phyloP scores from a whole-genome alignment of 2,329 filamentous ascomycete species.

The Colletotrichum sp. region DNA sequence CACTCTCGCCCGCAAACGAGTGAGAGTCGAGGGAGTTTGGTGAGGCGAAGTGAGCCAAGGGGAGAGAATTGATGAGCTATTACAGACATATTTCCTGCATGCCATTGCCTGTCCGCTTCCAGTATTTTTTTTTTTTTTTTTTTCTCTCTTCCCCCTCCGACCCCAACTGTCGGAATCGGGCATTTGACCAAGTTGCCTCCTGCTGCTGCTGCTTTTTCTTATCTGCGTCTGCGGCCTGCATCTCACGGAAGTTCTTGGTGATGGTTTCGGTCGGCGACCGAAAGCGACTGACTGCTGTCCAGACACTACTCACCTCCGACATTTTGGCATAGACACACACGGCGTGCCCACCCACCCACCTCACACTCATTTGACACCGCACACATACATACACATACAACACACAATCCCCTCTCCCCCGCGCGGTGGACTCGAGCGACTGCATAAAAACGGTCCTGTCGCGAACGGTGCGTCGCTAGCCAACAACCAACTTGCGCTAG shows the following conservation, averaged over 20 bases:
- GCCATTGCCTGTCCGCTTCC: background rate
- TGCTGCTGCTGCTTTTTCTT: background rate
- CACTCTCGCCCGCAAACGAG: background rate
- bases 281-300: conserved; percentile 4
- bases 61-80: conserved; percentile 1
- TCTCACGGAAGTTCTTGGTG: background rate
- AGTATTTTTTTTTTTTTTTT: background rate
- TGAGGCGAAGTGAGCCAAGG: background rate
- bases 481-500: conserved; percentile 6
- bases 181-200: background rate
- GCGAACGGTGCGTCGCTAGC: conserved; percentile 20
- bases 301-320: background rate
- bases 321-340: background rate
- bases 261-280: conserved; percentile 20
- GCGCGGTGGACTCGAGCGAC: background rate
- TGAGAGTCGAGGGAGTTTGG: background rate
- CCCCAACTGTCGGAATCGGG: background rate
- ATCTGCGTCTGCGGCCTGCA: background rate
- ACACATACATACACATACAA: background rate
- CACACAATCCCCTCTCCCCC: background rate
- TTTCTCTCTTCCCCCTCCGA: background rate
- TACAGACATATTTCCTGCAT: background rate
- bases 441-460: conserved; percentile 20
- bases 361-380: background rate
- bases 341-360: background rate